A percentile compares a stretch with the other conserved stretches of the same genome.
These are phyloP conservation scores for Simmondsia chinensis DNA, from an alignment of 148 eudicot species.

Conservation along the genomic window DNA sequence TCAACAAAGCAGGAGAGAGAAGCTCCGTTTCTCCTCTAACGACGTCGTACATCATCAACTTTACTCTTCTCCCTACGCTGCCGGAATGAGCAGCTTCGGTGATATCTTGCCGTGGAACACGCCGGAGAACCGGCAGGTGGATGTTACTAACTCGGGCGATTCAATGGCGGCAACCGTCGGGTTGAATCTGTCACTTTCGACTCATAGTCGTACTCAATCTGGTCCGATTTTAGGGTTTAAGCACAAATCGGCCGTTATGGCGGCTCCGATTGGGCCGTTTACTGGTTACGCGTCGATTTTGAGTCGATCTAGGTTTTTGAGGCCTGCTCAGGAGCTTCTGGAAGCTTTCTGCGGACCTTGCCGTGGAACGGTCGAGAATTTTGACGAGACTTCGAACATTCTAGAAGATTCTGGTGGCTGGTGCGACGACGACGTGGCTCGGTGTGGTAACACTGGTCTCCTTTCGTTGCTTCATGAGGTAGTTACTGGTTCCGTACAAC, in stretches of 20 bases:
- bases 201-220: slow-evolving; percentile 17
- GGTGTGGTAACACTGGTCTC: slow-evolving; percentile 22
- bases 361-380: slow-evolving; percentile 5
- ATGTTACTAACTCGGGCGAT: too few species aligned
- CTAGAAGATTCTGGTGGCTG: slow-evolving; percentile 20
- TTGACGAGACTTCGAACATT: slow-evolving; percentile 1
- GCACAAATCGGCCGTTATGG: neutral
- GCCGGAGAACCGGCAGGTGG: too few species aligned
- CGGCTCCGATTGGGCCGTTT: slow-evolving; percentile 30
- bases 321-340: slow-evolving; percentile 33
- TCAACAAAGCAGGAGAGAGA: slow-evolving; percentile 28
- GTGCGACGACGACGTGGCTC: slow-evolving; percentile 11
- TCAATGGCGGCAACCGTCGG: too few species aligned
- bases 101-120: too few species aligned
- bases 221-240: neutral
- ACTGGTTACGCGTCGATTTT: slow-evolving; percentile 40
- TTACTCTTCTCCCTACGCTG: slow-evolving; percentile 5
- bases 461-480: slow-evolving; percentile 35
- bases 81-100: too few species aligned
- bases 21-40: slow-evolving; percentile 23
- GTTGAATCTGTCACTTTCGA: slow-evolving; percentile 15
- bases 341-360: slow-evolving; percentile 15
- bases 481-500: too few species aligned
- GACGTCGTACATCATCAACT: slow-evolving; percentile 2
- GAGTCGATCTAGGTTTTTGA: slow-evolving; percentile 32